These are phyloP conservation scores for Orobanche coerulescens DNA, from an alignment of 257 asterid species.

Conservation along the genomic window DNA sequence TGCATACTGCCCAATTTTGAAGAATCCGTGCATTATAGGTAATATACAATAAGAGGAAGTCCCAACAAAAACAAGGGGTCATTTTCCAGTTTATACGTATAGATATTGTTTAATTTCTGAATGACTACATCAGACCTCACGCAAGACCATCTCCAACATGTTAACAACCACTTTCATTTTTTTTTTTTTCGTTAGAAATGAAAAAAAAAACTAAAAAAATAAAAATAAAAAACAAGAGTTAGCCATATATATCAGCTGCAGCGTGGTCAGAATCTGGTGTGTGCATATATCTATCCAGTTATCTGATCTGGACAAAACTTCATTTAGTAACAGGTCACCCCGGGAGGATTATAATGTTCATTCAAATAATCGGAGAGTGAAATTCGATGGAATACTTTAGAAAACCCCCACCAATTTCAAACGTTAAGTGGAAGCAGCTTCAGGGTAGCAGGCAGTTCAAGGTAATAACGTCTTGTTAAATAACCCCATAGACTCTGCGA, in stretches of 20 bases:
- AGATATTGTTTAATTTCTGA: conserved; percentile 7
- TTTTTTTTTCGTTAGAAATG: too few species aligned
- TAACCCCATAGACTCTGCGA: conserved; percentile 85
- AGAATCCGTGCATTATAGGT: too few species aligned
- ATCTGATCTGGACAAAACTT: neutral
- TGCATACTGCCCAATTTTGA: too few species aligned
- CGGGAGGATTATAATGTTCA: conserved; percentile 1
- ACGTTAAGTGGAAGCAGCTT: conserved; percentile 20
- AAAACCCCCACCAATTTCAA: neutral
- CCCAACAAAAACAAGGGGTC: neutral
- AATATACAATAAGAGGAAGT: too few species aligned
- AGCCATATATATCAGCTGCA: conserved; percentile 1
- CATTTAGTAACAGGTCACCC: neutral
- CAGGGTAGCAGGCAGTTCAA: conserved; percentile 33
- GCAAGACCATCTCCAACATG: conserved; percentile 23
- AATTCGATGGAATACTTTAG: neutral
- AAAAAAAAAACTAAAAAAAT: too few species aligned
- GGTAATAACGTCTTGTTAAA: conserved; percentile 59
- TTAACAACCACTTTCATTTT: conserved; percentile 24
- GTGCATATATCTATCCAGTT: conserved; percentile 1
- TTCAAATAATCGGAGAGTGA: neutral
- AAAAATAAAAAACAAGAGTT: conserved; percentile 4
- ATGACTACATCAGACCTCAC: conserved; percentile 23
- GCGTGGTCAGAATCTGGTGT: conserved; percentile 12
- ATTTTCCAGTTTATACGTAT: neutral